A percentile compares a stretch with the other conserved stretches of the same genome.
phyloP scores from a whole-genome alignment of 805 yeast species.

The Yarrowia sp. region DNA sequence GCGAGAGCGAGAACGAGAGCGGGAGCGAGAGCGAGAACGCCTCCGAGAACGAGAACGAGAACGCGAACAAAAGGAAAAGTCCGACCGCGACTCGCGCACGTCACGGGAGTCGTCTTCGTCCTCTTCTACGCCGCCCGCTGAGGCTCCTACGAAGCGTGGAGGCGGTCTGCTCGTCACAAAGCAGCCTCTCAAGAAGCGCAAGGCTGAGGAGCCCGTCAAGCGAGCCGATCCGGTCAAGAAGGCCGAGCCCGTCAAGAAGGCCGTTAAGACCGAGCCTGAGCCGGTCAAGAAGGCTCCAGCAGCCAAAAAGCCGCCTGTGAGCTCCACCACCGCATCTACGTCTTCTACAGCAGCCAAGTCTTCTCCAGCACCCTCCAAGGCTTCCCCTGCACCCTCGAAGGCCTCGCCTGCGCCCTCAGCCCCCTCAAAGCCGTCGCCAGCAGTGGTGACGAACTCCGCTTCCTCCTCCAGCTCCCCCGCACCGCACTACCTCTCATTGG shows the following conservation, averaged over 20 bases:
- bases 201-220: slow-evolving; percentile 1
- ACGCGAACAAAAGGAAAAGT: slow-evolving; percentile 13
- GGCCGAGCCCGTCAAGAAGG: background rate
- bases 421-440: background rate
- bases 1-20: too few relatives aligned
- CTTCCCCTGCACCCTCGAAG: background rate
- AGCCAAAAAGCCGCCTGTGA: background rate
- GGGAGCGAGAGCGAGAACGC: background rate
- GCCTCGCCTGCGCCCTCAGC: background rate
- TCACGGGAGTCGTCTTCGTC: slow-evolving; percentile 14
- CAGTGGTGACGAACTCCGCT: background rate
- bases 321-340: background rate
- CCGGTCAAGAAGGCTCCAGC: too few relatives aligned
- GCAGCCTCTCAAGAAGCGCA: slow-evolving; percentile 12
- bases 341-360: background rate
- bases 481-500: slow-evolving; percentile 40
- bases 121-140: slow-evolving; percentile 1
- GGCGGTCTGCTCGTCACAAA: slow-evolving; percentile 11
- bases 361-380: background rate
- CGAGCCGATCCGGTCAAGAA: slow-evolving; percentile 11
- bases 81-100: slow-evolving; percentile 1
- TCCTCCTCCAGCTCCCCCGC: slow-evolving; percentile 6
- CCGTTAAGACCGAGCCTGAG: background rate
- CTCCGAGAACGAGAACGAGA: background rate
- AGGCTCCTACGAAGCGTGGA: background rate